Evolutionary conservation across 2,329 filamentous ascomycete species (phyloP), one percentile per base, ranked within the genome.

Genomic region (Alternaria longipes): DNA sequence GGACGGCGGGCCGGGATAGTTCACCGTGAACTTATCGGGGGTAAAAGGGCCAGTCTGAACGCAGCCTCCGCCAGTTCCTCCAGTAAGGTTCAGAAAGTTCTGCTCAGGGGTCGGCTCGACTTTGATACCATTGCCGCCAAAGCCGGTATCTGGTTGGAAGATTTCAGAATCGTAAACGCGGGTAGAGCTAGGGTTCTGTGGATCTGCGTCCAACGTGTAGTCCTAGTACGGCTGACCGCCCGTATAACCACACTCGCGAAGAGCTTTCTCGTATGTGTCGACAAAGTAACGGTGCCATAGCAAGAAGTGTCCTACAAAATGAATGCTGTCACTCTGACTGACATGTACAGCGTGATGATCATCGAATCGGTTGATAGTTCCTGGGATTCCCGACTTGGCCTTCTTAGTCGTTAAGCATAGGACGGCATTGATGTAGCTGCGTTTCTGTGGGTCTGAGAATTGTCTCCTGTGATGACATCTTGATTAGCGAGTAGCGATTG

Each of bases 181-280:
- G 28, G 11, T 30, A 11, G 28, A 30, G 8, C 9, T 12, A n/a
- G 0, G 11, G 11, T 30, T 30, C 28, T 30, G 32, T 0, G 32
- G 14, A 1, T 30, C 28, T 11, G 28, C 28, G 2, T 36, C 32
- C 14, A 36, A 3, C 6, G 32, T 36, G 12, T 36, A 36, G 12
- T 36, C 32, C 73, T 69, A 75, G 71, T 84, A 85, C 44, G 68
- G 68, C 47, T 74, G 68, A 8, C 41, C 70, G 36, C 68, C 65
- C 12, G 57, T 67, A 40, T 66, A 72, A 20, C 67, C 71, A 22
- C 67, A 74, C n/a, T 71, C 67, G n/a, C 34, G 34, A 38, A 38
- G 34, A 38, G 34, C 16, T n/a, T n/a, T 38, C 16, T 38, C 34
- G 34, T n/a, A 38, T 38, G 16, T 38, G 34, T 16, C 34, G 34